Evolutionary conservation across 2,329 filamentous ascomycete species (phyloP).

Genomic region (Apiospora sp.): DNA sequence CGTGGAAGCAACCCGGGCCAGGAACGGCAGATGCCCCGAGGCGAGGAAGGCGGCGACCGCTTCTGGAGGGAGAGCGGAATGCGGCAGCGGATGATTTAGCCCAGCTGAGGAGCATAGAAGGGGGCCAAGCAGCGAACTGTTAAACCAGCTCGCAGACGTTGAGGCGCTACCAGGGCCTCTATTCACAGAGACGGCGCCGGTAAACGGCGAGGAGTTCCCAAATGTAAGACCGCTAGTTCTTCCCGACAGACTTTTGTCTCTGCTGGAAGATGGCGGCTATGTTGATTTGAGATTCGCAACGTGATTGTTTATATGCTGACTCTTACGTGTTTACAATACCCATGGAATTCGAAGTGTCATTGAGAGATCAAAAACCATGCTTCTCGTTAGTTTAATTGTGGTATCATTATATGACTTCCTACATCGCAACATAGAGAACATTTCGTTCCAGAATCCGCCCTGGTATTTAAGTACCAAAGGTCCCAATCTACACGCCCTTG

Average conservation of each 20-base stretch:
- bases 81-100: conserved; percentile 10
- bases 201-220: not conserved
- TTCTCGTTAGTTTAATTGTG: not conserved
- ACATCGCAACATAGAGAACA: not conserved
- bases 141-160: conserved; percentile 13
- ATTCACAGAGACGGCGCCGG: not conserved
- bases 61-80: not conserved
- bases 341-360: not conserved
- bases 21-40: conserved; percentile 8
- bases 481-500: conserved; percentile 33
- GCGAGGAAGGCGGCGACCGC: conserved; percentile 9
- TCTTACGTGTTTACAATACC: no score
- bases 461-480: no score
- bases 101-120: not conserved
- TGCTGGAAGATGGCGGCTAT: not conserved
- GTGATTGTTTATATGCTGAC: not conserved
- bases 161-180: not conserved
- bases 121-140: not conserved
- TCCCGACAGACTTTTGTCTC: not conserved
- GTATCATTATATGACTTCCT: not conserved
- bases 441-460: not conserved
- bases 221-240: conserved; percentile 12
- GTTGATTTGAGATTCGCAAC: conserved; percentile 3
- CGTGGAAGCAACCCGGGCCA: conserved; percentile 19
- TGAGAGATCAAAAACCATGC: not conserved